These are phyloP conservation scores for Blastobotrys malaysiensis DNA, from an alignment of 1,139 yeast species.

Conservation along the genomic window DNA sequence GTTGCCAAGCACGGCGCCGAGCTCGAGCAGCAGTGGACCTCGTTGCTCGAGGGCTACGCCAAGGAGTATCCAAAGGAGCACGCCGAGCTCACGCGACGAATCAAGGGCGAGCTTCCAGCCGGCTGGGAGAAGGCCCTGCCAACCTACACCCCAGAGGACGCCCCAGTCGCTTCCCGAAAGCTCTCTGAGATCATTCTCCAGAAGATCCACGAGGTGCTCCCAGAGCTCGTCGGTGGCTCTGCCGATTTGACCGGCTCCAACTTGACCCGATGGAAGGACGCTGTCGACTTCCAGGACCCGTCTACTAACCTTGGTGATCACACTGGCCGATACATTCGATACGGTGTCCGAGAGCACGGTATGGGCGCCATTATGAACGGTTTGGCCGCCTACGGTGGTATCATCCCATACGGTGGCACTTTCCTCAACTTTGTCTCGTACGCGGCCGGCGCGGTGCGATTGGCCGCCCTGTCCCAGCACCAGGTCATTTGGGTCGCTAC, in stretches of 20 bases:
- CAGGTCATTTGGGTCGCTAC: conserved; percentile 98
- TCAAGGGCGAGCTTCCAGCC: conserved; percentile 72
- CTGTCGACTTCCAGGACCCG: conserved; percentile 93
- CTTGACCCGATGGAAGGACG: conserved; percentile 82
- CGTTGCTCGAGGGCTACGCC: conserved; percentile 54
- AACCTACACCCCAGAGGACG: conserved; percentile 68
- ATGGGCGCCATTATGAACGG: conserved; percentile 99
- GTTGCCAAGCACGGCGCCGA: conserved; percentile 57
- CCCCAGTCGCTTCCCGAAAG: conserved; percentile 91
- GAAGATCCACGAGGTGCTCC: conserved; percentile 58
- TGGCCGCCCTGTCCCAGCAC: conserved; percentile 89
- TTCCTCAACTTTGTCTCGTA: conserved; percentile 97
- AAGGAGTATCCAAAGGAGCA: conserved; percentile 73
- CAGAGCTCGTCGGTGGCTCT: conserved; percentile 96
- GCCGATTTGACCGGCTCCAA: conserved; percentile 98
- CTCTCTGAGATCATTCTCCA: conserved; percentile 79
- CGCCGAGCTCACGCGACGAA: conserved; percentile 78
- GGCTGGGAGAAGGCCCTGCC: conserved; percentile 83
- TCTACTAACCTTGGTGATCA: conserved; percentile 76
- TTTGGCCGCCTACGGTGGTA: conserved; percentile 92
- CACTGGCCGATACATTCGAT: conserved; percentile 92
- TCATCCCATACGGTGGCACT: conserved; percentile 94
- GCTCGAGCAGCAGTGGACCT: conserved; percentile 71
- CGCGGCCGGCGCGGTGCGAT: conserved; percentile 96
- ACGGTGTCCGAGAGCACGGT: conserved; percentile 99